Evolutionary conservation across 495 filamentous ascomycete genomes (phyloP), one percentile per base, ranked within the genome.

Genomic region (Penicillium angulare): DNA sequence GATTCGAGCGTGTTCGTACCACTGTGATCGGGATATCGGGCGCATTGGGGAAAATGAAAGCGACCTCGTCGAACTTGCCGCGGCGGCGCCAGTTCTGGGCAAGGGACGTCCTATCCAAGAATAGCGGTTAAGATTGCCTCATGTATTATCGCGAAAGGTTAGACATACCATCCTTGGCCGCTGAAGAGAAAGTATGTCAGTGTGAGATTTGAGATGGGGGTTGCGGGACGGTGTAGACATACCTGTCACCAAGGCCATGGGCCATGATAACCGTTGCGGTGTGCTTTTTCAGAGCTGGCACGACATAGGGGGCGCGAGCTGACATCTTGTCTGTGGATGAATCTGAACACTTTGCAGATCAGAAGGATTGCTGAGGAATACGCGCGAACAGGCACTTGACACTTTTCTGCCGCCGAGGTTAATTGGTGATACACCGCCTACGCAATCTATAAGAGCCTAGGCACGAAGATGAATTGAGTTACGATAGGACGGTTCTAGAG

Each of bases 31-130:
- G 90, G 43, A 97, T 95, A 15, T 59, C 68, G 5, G 92, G 90
- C n/a, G 93, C 93, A 73, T 95, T 90, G 6, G 93, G 93, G 67
- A 98, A 86, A 56, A 98, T 81, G 71, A 97, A 98, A 52, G 87
- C 79, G 59, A 93, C 88, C 71, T 97, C 88, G 40, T 91, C 82
- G 63, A 97, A 93, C 56, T 87, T 88, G 58, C 83, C 79, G 16
- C 89, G 81, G 7, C 86, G 80, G 44, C 92, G 87, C 83, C 86
- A 97, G 74, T 93, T 92, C 74, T 96, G 88, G 26, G 92, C 89
- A 9, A 95, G 79, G 8, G 73, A 78, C 39, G 86, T 77, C 86
- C 86, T 87, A 50, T 41, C 20, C n/a, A 32, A 17, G 10, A 26
- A 21, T 20, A 21, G 4, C 15, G 2, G 24, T 38, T 6, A 33